Base-by-base conservation (phyloP, 495 filamentous ascomycete species). In the Hyaloscypha finlandica region DNA sequence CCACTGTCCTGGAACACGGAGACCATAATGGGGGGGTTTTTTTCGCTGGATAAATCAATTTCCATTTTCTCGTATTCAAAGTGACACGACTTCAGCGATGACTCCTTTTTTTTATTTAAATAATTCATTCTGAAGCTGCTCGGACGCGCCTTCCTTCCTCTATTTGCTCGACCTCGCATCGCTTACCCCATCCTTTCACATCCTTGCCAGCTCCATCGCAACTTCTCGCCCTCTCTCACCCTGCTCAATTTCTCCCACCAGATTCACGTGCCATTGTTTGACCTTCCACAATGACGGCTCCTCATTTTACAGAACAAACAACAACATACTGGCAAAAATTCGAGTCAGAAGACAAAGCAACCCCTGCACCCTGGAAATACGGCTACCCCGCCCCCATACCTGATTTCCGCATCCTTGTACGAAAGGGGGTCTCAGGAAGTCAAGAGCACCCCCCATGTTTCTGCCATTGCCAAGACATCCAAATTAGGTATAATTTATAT, bases 261-360 rank as follows among this genome's bases (percentile, higher is more conserved):
- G 16, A 48, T 48, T 12, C 16, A 19, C 42, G 42, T 48, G 9
- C 42, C 25, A 25, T 25, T 25, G 2, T 2, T 25, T 19, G 8
- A 48, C 42, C 16, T 48, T 3, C 16, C 16, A 19, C 42, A 30
- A 68, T 63, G 35, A n/a, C 61, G 53, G 1, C 12, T 3, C 19
- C 63, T 59, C 63, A 66, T 32, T 72, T 65, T 33, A 70, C 67
- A 29, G 70, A 72, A 42, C 64, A 67, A 33, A 72, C 70, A 20
- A 72, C 70, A 8, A 4, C 61, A 20, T 72, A 72, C 61, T 72
- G 70, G 70, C 70, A 72, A 63, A 51, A 69, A n/a, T 68, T 70
- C 22, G 52, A 67, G 19, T 61, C 64, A 8, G 52, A 39, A 32
- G 33, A 55, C 56, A 20, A 39, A 2, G 14, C 48, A 8, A 37